These are phyloP conservation scores for barrel medic (Medicago truncatula) DNA, from an alignment of 306 rosid species.

Conservation along the genomic window DNA sequence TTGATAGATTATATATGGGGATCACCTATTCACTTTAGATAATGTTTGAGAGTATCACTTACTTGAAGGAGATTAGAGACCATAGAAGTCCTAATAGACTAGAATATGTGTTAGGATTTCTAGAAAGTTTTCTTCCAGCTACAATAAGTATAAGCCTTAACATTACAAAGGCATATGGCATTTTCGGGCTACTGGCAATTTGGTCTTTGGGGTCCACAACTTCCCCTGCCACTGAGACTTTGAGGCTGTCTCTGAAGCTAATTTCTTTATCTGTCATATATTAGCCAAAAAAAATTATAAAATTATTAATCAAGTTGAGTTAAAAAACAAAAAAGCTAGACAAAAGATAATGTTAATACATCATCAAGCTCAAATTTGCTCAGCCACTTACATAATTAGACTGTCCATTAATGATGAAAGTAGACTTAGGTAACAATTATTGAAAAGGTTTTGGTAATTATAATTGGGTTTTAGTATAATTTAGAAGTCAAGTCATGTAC, in stretches of 20 bases:
- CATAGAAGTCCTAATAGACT: conserved; percentile 87
- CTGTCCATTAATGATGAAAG: conserved; percentile 24
- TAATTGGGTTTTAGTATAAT: conserved; percentile 42
- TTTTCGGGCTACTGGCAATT: conserved; percentile 48
- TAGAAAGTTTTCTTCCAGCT: conserved; percentile 82
- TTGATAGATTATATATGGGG: background rate
- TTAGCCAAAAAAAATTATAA: conserved; percentile 13
- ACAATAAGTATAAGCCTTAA: conserved; percentile 87
- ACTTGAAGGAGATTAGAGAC: conserved; percentile 89
- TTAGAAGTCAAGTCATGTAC: background rate
- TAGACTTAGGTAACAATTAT: conserved; percentile 27
- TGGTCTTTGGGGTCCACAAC: conserved; percentile 21
- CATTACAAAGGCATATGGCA: conserved; percentile 90
- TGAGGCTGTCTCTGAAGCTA: conserved; percentile 52
- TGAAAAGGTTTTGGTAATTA: conserved; percentile 14
- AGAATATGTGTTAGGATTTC: conserved; percentile 92
- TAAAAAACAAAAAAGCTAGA: background rate
- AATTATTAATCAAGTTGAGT: background rate
- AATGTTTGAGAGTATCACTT: background rate
- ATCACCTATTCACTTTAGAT: background rate
- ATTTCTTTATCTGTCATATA: conserved; percentile 58
- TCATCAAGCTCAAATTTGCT: background rate
- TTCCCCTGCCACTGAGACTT: conserved; percentile 38
- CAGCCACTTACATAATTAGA: conserved; percentile 32
- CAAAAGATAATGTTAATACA: background rate